Base-by-base conservation (phyloP, 805 yeast species). In the Nakazawaea molendinolei region DNA sequence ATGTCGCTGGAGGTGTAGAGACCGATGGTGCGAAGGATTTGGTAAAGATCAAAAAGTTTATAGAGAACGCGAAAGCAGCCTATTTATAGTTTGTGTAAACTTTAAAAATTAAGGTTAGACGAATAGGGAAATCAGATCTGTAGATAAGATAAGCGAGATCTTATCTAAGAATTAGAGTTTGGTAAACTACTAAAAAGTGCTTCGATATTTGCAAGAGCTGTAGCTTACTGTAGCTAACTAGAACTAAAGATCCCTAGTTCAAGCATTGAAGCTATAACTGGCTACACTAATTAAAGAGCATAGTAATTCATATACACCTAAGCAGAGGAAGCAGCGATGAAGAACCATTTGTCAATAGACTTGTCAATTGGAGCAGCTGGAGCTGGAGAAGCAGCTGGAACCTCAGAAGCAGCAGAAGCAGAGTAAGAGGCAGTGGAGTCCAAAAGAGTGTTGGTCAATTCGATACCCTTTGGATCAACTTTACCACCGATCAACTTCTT, bases 301-400 rank as follows among this genome's bases (percentile, higher is more conserved):
- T 20, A 29, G 25, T 23, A 13, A 9, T 15, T 20, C 6, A 30
- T 18, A 14, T 22, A 23, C 16, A 41, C 16, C 50, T 47, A 67
- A 52, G 69, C 68, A 46, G 76, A 68, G 45, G 83, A 79, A 67
- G 90, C 92, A 42, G 90, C 86, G 58, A 90, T 90, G 79, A 78
- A 90, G 76, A 92, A 90, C 98, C 98, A 90, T 71, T 90, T 90
- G 76, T 90, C 97, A 60, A 90, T 69, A 39, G 96, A 86, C 67
- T 84, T 77, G 72, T 90, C 98, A 61, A 92, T 86, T 64, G 96
- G 95, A 46, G 95, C 96, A 59, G 89, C 87, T 46, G 89, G 74
- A 48, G 67, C 61, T 47, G 82, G 76, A 50, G 74, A 52, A 52
- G 85, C 94, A 40, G 74, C 71, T 50, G 96, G 94, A 41, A 86